Percentiles rank a stretch among this genome's conserved stretches.
Conservation (phyloP, 148 eudicot genomes). For the Vaccinium corymbosum region DNA sequence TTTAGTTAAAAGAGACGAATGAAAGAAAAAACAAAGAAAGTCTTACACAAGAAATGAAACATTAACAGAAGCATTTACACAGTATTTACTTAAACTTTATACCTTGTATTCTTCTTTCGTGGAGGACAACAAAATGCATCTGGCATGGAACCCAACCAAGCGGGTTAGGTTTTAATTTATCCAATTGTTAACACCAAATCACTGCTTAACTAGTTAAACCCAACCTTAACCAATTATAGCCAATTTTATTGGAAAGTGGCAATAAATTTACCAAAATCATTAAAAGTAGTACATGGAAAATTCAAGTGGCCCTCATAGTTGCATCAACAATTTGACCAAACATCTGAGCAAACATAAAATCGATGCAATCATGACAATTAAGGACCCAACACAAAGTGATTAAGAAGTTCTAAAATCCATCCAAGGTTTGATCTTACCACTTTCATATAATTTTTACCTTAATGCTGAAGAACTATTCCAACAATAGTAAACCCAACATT, state of each 20-base stretch:
- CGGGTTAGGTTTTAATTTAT: neutral
- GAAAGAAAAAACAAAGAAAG: neutral
- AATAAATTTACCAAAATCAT: neutral
- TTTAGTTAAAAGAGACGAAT: neutral
- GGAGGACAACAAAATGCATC: neutral
- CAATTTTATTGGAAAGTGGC: too few relatives aligned
- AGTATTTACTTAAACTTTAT: neutral
- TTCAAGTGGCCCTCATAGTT: neutral
- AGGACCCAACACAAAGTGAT: neutral
- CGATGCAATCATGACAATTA: neutral
- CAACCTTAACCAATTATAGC: constrained; percentile 7
- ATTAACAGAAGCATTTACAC: neutral
- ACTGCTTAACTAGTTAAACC: neutral
- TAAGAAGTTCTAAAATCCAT: neutral
- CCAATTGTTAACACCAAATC: neutral
- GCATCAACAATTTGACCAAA: constrained; percentile 3
- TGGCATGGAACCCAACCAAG: neutral
- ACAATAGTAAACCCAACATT: neutral
- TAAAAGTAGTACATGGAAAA: neutral
- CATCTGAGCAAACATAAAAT: neutral
- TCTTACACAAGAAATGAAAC: neutral
- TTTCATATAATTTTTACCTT: too few relatives aligned
- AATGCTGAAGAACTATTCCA: neutral
- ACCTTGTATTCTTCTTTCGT: neutral
- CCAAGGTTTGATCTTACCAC: neutral